A percentile compares a stretch with the other conserved stretches of the same genome.
Evolutionary conservation across 495 filamentous ascomycete genomes (phyloP).

Genomic region (Neurospora terricola): DNA sequence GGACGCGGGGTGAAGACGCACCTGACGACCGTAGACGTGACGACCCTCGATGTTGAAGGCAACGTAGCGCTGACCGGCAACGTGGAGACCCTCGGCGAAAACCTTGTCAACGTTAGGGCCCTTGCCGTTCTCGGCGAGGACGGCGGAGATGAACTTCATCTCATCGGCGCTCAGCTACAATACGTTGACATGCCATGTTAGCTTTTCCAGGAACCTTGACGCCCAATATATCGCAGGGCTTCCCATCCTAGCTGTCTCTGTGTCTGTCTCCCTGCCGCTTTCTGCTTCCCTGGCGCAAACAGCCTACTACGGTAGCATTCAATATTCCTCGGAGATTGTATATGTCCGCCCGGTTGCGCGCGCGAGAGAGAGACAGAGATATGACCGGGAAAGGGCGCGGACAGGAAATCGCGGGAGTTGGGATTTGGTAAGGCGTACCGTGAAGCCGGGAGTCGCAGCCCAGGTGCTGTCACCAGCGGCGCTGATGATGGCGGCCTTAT

Average conservation of each 20-base stretch:
- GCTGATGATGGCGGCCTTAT: conserved; percentile 83
- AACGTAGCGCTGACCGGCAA: conserved; percentile 63
- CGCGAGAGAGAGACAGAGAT: neutral
- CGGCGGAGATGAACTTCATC: conserved; percentile 41
- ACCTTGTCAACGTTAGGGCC: conserved; percentile 38
- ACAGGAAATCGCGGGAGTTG: neutral
- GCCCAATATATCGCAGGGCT: neutral
- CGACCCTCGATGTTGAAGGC: conserved; percentile 61
- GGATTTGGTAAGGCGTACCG: conserved; percentile 40
- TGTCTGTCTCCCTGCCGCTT: neutral
- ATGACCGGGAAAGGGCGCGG: neutral
- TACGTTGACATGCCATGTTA: neutral
- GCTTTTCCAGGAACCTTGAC: neutral
- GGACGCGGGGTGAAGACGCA: conserved; percentile 25
- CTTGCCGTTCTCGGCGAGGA: conserved; percentile 28
- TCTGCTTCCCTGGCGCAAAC: neutral
- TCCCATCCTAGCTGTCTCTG: neutral
- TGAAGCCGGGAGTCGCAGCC: conserved; percentile 62
- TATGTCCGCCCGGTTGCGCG: neutral
- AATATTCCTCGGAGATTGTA: neutral
- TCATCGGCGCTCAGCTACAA: conserved; percentile 48
- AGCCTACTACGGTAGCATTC: neutral
- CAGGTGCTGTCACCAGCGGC: conserved; percentile 71
- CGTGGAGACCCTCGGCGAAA: conserved; percentile 52
- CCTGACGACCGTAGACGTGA: conserved; percentile 79